These are phyloP conservation scores for Acer saccharum DNA, from an alignment of 345 rosid genomes.

Conservation along the genomic window DNA sequence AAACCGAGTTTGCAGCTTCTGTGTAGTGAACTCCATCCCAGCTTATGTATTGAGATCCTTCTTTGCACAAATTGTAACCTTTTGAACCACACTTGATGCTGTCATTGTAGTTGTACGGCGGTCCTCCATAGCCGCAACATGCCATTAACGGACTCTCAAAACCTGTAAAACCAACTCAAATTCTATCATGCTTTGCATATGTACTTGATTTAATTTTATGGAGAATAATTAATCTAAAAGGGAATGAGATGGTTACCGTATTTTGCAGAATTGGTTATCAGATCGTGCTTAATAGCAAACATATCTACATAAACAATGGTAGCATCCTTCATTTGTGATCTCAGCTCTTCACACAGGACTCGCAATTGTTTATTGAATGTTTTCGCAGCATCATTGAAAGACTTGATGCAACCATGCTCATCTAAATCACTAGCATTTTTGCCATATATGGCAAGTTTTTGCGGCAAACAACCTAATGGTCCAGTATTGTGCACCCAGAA, in stretches of 20 bases:
- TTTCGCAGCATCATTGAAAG: conserved; percentile 56
- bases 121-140: conserved; percentile 62
- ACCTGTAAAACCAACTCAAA: conserved; percentile 29
- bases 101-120: conserved; percentile 49
- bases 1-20: conserved; percentile 59
- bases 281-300: conserved; percentile 54
- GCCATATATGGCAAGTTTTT: conserved; percentile 39
- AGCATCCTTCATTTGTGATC: conserved; percentile 37
- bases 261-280: conserved; percentile 39
- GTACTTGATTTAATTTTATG: neutral
- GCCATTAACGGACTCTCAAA: conserved; percentile 56
- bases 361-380: conserved; percentile 47
- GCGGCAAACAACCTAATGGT: conserved; percentile 70
- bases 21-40: conserved; percentile 85
- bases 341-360: conserved; percentile 44
- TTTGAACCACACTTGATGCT: conserved; percentile 45
- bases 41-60: conserved; percentile 39
- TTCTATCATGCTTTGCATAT: neutral
- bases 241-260: conserved; percentile 37
- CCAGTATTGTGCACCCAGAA: conserved; percentile 77
- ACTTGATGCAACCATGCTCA: conserved; percentile 54
- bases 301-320: conserved; percentile 59
- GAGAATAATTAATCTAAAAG: too few relatives aligned
- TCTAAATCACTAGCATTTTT: conserved; percentile 44
- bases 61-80: conserved; percentile 45